Conservation (phyloP, 2,329 filamentous ascomycete species). For the Pyrenochaeta sp. region DNA sequence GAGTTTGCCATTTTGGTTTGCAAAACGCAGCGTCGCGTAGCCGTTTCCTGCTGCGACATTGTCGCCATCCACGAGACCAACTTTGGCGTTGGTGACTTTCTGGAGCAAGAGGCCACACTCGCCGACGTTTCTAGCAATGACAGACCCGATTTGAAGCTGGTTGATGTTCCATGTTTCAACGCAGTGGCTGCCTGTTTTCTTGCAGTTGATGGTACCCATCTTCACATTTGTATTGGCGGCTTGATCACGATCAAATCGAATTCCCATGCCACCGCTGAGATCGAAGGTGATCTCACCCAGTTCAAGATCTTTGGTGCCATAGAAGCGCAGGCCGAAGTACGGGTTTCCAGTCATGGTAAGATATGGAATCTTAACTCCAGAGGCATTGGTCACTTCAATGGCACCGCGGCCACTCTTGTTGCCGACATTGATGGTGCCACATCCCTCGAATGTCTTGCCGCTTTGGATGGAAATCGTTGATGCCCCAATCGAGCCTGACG, state of each 20-base stretch:
- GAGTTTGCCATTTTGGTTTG: slow-evolving; percentile 62
- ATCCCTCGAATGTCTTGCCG: slow-evolving; percentile 66
- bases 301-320: slow-evolving; percentile 56
- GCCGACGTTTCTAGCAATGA: slow-evolving; percentile 62
- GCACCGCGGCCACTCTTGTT: slow-evolving; percentile 57
- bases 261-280: slow-evolving; percentile 62
- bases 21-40: slow-evolving; percentile 65
- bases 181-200: slow-evolving; percentile 62
- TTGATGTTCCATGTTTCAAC: slow-evolving; percentile 69
- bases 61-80: slow-evolving; percentile 64
- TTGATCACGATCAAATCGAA: slow-evolving; percentile 65
- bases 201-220: slow-evolving; percentile 62
- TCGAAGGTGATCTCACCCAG: slow-evolving; percentile 64
- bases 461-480: slow-evolving; percentile 59
- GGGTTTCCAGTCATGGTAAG: slow-evolving; percentile 65
- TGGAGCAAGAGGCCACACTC: slow-evolving; percentile 66
- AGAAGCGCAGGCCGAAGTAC: slow-evolving; percentile 66
- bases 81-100: slow-evolving; percentile 59
- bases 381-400: slow-evolving; percentile 60
- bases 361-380: slow-evolving; percentile 62
- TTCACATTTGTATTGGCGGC: slow-evolving; percentile 62
- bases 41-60: slow-evolving; percentile 62
- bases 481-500: slow-evolving; percentile 64
- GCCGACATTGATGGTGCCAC: slow-evolving; percentile 62
- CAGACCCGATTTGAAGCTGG: slow-evolving; percentile 59